phyloP scores from a whole-genome alignment of 495 filamentous ascomycete genomes.

The Letharia columbiana region DNA sequence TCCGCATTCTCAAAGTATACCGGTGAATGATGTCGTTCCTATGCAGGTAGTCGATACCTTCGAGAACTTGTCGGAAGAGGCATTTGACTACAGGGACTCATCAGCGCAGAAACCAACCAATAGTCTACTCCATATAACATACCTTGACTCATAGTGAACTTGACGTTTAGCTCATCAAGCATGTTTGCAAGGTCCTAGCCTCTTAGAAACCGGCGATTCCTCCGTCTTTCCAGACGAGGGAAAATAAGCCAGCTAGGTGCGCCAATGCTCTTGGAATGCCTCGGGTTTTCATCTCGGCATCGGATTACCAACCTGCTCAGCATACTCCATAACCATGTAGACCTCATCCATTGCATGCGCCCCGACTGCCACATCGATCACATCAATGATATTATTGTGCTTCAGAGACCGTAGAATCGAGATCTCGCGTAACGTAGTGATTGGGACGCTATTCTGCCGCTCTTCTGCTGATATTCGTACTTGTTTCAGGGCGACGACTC shows the following conservation, averaged over 20 bases:
- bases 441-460: slow-evolving; percentile 40
- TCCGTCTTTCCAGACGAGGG: slow-evolving; percentile 33
- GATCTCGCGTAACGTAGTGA: slow-evolving; percentile 40
- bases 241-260: slow-evolving; percentile 41
- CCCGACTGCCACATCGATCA: slow-evolving; percentile 39
- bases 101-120: background rate
- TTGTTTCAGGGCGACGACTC: slow-evolving; percentile 39
- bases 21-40: slow-evolving; percentile 39
- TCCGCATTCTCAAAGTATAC: slow-evolving; percentile 20
- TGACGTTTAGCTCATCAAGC: slow-evolving; percentile 37
- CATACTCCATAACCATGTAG: slow-evolving; percentile 45
- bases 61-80: slow-evolving; percentile 37
- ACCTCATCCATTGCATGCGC: slow-evolving; percentile 32
- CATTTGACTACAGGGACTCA: slow-evolving; percentile 34
- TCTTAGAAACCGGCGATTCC: slow-evolving; percentile 32
- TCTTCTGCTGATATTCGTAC: slow-evolving; percentile 35
- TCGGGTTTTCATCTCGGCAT: slow-evolving; percentile 19
- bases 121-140: slow-evolving; percentile 1
- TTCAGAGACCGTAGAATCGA: slow-evolving; percentile 36
- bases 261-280: slow-evolving; percentile 27
- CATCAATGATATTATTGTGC: slow-evolving; percentile 38
- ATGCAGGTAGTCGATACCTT: slow-evolving; percentile 40
- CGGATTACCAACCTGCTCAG: slow-evolving; percentile 40
- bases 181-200: slow-evolving; percentile 40
- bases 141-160: slow-evolving; percentile 41